Base-by-base conservation (phyloP, 805 yeast species). In the Yarrowia deformans region DNA sequence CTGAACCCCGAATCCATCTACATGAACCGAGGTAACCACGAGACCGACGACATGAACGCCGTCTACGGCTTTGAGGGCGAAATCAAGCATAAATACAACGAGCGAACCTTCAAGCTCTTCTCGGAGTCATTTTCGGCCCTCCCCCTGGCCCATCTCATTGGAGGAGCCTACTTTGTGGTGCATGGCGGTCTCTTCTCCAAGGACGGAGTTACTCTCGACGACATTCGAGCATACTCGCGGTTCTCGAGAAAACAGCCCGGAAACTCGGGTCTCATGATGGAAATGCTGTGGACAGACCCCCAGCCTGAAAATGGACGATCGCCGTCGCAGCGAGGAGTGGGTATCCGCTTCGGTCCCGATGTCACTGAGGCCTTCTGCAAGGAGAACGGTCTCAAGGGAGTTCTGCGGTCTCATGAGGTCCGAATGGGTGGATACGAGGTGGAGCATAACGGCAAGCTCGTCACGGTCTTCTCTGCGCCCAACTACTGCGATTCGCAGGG, bases 381-480 rank as follows among this genome's bases (percentile, higher is more conserved):
- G 54, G 77, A 77, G 50, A 95, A 95, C 78, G 83, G 85, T 40
- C 82, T 95, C 71, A 85, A 88, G 74, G 93, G 91, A 69, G 85
- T 95, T 49, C 89, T 95, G 74, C 84, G 99, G 75, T 92, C 98
- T 2, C 99, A 95, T 76, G 99, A 95, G 79, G 97, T 94, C 8
- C 84, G 98, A 76, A 89, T 90, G 90, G 89, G 84, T 7, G 99
- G 99, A 60, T 92, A 89, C 70, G 92, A 91, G 72, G 83, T 83
- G 56, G 98, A 94, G 76, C 99, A 95, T 75, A 84, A 90, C 70
- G 97, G 96, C 13, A 84, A 87, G 72, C 84, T 95, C 66, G 86
- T 93, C 67, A 95, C 99, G 0, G 97, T 95, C n/a, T 95, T 95
- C 79, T 89, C 96, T 78, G 99, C 99, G 0, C 99, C 99, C 43